Evolutionary conservation across 1,284 basidiomycete species (phyloP).

Genomic region (Malassezia equina): DNA sequence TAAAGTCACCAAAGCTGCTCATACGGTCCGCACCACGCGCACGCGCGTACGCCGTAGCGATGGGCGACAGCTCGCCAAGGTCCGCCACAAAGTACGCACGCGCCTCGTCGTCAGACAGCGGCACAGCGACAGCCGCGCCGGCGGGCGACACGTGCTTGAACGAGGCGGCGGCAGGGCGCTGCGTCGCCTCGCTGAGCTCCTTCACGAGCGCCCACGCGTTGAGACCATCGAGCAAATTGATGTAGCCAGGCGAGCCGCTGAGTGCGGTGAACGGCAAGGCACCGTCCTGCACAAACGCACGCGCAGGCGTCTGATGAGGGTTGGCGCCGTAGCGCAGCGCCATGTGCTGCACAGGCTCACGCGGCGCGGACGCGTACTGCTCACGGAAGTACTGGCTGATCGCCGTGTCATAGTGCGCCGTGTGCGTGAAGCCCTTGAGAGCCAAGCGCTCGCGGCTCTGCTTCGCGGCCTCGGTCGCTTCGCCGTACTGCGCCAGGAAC

Average conservation of each 20-base stretch:
- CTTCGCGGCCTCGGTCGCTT: slow-evolving; percentile 47
- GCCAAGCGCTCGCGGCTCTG: slow-evolving; percentile 73
- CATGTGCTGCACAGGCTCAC: slow-evolving; percentile 53
- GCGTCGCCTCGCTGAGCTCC: slow-evolving; percentile 71
- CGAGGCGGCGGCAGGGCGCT: slow-evolving; percentile 85
- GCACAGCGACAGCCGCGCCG: slow-evolving; percentile 63
- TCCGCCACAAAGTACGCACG: slow-evolving; percentile 95
- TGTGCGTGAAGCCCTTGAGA: slow-evolving; percentile 95
- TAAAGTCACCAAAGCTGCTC: slow-evolving; percentile 98
- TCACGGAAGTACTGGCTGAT: slow-evolving; percentile 95
- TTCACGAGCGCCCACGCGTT: slow-evolving; percentile 95
- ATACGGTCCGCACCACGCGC: slow-evolving; percentile 96
- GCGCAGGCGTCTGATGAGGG: slow-evolving; percentile 96
- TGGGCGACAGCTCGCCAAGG: slow-evolving; percentile 72
- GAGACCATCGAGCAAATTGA: slow-evolving; percentile 95
- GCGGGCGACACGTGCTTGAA: slow-evolving; percentile 99
- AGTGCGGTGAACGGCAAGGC: slow-evolving; percentile 89
- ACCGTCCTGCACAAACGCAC: slow-evolving; percentile 83
- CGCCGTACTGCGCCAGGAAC: slow-evolving; percentile 64
- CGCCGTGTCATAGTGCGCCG: slow-evolving; percentile 84
- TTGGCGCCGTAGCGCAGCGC: slow-evolving; percentile 91
- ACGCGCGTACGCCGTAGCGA: slow-evolving; percentile 88
- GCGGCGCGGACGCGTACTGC: slow-evolving; percentile 65
- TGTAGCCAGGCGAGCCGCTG: slow-evolving; percentile 91
- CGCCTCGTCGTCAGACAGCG: slow-evolving; percentile 74